A percentile compares a stretch with the other conserved stretches of the same genome.
These are phyloP conservation scores for Hexamita inflata DNA, from an alignment of 208 protist species.

Conservation along the genomic window DNA sequence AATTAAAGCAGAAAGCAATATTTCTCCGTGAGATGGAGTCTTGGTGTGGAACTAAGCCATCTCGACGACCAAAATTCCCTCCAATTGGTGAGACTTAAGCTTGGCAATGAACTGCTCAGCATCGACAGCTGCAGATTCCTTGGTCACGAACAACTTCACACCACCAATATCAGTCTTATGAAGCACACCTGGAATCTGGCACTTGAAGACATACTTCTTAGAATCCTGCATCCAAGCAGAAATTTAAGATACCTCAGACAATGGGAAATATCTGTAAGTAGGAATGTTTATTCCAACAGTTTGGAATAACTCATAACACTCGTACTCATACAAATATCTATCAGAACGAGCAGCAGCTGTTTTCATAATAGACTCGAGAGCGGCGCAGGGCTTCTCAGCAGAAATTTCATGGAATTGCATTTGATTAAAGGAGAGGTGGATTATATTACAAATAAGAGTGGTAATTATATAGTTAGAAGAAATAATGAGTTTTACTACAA, in stretches of 20 bases:
- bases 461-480: too few relatives aligned
- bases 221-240: neutral
- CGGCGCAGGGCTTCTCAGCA: too few relatives aligned
- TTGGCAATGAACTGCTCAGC: neutral
- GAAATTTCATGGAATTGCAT: too few relatives aligned
- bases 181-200: neutral
- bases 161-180: slow-evolving; percentile 23
- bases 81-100: neutral
- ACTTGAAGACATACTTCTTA: neutral
- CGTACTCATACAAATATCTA: slow-evolving; percentile 6
- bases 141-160: neutral
- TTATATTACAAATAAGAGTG: too few relatives aligned
- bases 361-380: neutral
- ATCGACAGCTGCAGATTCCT: too few relatives aligned
- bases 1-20: neutral
- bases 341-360: neutral
- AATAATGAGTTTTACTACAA: too few relatives aligned
- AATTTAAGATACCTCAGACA: too few relatives aligned
- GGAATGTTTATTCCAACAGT: neutral
- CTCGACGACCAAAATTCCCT: slow-evolving; percentile 9
- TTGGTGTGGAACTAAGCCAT: neutral
- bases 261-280: neutral
- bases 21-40: neutral
- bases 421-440: too few relatives aligned
- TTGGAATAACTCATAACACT: slow-evolving; percentile 4